phyloP scores from a whole-genome alignment of 805 yeast genomes.

The Schwanniomyces yamadae region DNA sequence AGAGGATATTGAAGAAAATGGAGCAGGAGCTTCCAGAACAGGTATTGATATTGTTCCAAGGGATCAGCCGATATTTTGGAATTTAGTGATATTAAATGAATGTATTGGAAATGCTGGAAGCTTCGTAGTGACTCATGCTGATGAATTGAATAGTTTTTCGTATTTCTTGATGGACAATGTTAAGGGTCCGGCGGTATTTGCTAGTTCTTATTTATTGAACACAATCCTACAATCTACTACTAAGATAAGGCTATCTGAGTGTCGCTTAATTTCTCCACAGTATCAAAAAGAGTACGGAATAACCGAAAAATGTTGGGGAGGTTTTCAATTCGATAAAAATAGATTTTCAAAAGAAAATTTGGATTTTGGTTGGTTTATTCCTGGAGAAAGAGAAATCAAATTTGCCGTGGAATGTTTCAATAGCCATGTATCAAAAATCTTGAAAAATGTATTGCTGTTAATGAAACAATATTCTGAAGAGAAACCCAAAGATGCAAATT shows the following conservation, averaged over 20 bases:
- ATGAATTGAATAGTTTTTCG: conserved; percentile 49
- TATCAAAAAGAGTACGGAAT: conserved; percentile 37
- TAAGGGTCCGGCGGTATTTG: conserved; percentile 64
- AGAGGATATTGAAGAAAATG: conserved; percentile 70
- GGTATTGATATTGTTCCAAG: conserved; percentile 68
- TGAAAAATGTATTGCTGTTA: conserved; percentile 40
- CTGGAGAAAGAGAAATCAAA: conserved; percentile 52
- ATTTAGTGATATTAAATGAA: conserved; percentile 67
- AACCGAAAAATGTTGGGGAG: conserved; percentile 70
- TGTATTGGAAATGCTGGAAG: conserved; percentile 66
- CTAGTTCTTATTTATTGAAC: conserved; percentile 62
- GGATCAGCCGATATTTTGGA: conserved; percentile 75
- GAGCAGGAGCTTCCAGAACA: conserved; percentile 74
- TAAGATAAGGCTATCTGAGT: conserved; percentile 56
- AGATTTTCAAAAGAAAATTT: conserved; percentile 52
- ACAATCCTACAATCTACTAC: conserved; percentile 65
- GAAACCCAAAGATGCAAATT: conserved; percentile 13
- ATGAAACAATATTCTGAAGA: conserved; percentile 24
- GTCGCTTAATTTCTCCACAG: conserved; percentile 50
- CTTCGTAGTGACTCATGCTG: conserved; percentile 41
- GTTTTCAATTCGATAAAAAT: conserved; percentile 54
- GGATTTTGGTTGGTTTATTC: conserved; percentile 73
- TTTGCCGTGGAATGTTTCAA: conserved; percentile 63
- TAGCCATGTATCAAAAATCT: conserved; percentile 42
- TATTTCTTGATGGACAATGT: conserved; percentile 45